phyloP scores from a whole-genome alignment of 192 early-diverging fungal species.

The Anaeromyces robustus region DNA sequence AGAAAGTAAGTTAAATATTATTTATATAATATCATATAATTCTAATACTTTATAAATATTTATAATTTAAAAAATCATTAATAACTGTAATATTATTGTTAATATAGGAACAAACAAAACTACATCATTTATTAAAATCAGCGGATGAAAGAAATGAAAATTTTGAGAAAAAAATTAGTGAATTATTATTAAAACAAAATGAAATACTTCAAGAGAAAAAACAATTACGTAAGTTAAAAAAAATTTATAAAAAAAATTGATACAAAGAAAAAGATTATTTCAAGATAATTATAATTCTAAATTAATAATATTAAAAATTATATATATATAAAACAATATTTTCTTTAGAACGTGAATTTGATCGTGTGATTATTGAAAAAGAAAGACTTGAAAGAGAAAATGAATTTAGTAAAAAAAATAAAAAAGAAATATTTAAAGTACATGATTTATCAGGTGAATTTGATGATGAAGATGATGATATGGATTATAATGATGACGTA shows the following conservation, averaged over 20 bases:
- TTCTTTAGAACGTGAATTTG: background rate
- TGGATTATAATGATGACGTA: background rate
- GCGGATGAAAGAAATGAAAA: background rate
- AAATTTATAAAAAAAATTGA: no score
- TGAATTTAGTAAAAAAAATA: background rate
- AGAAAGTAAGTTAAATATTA: background rate
- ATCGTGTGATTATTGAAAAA: background rate
- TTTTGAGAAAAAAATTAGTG: background rate
- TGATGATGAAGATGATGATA: background rate
- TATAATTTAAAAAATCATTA: no score
- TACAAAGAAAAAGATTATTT: no score
- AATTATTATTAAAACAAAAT: background rate
- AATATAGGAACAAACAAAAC: background rate
- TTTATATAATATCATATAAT: background rate
- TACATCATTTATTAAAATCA: background rate
- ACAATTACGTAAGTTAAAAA: background rate
- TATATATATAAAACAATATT: no score
- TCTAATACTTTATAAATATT: no score
- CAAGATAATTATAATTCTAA: no score
- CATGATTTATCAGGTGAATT: background rate
- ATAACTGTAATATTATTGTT: no score
- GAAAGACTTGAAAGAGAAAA: background rate
- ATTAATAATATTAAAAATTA: no score
- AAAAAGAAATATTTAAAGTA: background rate
- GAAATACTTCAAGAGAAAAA: background rate